A percentile compares a stretch with the other conserved stretches of the same genome.
Evolutionary conservation across 179 eudicot genomes (phyloP).

Genomic region (Beta corolliflora): DNA sequence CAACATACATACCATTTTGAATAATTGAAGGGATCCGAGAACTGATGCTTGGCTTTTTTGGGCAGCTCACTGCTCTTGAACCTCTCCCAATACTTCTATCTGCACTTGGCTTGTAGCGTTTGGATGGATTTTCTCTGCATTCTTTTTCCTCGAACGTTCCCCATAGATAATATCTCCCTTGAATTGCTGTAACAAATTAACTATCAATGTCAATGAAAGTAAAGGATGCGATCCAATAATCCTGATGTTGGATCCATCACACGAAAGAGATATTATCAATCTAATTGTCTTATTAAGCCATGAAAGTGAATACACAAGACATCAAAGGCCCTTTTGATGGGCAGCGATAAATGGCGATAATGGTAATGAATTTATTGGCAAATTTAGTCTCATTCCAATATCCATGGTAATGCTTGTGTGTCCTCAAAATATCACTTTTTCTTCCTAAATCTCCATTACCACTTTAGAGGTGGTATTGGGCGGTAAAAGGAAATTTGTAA

Average conservation of each 20-base stretch:
- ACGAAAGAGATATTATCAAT: not conserved
- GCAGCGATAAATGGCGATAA: no score
- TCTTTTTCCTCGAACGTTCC: slow-evolving; percentile 14
- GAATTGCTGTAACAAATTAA: slow-evolving; percentile 14
- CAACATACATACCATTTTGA: no score
- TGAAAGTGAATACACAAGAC: not conserved
- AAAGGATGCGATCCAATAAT: not conserved
- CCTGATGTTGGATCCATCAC: not conserved
- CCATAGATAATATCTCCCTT: slow-evolving; percentile 28
- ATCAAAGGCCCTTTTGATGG: no score
- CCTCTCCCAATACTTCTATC: not conserved
- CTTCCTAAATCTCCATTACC: no score
- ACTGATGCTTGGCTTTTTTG: not conserved
- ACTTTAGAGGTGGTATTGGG: no score
- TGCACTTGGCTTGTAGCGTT: not conserved
- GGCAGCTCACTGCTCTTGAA: not conserved
- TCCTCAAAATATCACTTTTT: no score
- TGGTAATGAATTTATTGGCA: no score
- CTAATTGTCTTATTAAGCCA: not conserved
- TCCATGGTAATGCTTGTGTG: no score
- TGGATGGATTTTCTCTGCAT: not conserved
- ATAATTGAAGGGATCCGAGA: not conserved
- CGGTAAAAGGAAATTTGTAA: not conserved
- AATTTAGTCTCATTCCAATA: no score
- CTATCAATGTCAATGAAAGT: not conserved